phyloP scores from a whole-genome alignment of 805 yeast species.

The Yueomyces sp. region DNA sequence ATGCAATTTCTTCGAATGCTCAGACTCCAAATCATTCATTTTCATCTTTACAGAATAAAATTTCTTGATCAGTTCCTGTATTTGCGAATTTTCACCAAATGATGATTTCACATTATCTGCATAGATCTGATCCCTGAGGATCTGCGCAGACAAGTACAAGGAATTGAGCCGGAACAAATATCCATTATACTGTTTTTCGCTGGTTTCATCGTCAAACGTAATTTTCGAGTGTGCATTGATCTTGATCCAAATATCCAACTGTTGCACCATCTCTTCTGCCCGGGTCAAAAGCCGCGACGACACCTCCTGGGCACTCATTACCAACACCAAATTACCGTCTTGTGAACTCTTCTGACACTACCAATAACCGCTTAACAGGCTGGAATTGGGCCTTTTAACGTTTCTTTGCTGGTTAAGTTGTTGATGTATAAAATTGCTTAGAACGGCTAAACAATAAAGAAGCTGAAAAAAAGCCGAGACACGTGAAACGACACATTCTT shows the following conservation, averaged over 20 bases:
- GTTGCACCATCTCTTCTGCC: constrained; percentile 20
- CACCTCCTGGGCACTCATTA: constrained; percentile 6
- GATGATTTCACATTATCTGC: not conserved
- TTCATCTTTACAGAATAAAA: constrained; percentile 15
- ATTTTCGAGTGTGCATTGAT: constrained; percentile 8
- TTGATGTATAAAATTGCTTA: too few relatives aligned
- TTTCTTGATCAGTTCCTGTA: constrained; percentile 15
- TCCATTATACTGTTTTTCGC: constrained; percentile 7
- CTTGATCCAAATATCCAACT: constrained; percentile 18
- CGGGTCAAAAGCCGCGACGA: constrained; percentile 15
- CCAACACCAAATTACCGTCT: too few relatives aligned
- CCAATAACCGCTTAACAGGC: too few relatives aligned
- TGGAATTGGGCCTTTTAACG: too few relatives aligned
- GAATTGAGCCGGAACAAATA: constrained; percentile 18
- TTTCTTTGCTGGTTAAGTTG: too few relatives aligned
- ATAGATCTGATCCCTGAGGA: constrained; percentile 8
- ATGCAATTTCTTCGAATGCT: too few relatives aligned
- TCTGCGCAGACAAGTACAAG: constrained; percentile 13
- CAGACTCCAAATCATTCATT: constrained; percentile 10
- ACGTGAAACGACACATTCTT: too few relatives aligned
- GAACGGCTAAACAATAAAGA: too few relatives aligned
- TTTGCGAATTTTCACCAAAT: constrained; percentile 5
- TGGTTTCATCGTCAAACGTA: not conserved
- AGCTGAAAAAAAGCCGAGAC: too few relatives aligned
- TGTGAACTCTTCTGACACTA: too few relatives aligned